Percentiles rank a stretch among this genome's conserved stretches.
These are phyloP conservation scores for Capsella bursapastoris DNA, from an alignment of 345 rosid genomes.

Conservation along the genomic window DNA sequence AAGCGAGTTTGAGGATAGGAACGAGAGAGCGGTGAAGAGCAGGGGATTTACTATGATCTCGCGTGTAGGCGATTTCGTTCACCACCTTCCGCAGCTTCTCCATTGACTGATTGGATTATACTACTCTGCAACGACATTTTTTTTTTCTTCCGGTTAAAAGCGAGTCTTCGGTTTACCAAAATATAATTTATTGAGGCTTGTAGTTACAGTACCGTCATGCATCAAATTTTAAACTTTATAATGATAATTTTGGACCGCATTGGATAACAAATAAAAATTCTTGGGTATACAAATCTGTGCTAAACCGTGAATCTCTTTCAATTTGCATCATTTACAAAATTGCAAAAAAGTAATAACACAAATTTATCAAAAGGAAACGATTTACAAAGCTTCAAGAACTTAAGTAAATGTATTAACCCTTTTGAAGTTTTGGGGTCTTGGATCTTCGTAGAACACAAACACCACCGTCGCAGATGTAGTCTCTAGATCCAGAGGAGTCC, in stretches of 20 bases:
- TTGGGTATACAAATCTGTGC: background rate
- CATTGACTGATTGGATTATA: slow-evolving; percentile 35
- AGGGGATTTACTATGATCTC: slow-evolving; percentile 49
- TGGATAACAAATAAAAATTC: background rate
- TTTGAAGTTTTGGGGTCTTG: slow-evolving; percentile 16
- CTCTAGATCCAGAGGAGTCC: slow-evolving; percentile 28
- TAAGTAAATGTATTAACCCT: slow-evolving; percentile 25
- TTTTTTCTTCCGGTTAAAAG: too few species aligned
- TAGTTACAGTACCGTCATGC: too few species aligned
- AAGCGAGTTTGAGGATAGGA: slow-evolving; percentile 60
- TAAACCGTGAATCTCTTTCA: background rate
- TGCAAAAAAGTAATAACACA: background rate
- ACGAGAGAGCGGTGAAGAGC: slow-evolving; percentile 56
- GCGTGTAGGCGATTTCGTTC: slow-evolving; percentile 68
- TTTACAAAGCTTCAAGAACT: slow-evolving; percentile 17
- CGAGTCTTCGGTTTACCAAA: too few species aligned
- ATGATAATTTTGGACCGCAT: background rate
- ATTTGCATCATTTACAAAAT: background rate
- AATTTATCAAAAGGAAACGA: background rate
- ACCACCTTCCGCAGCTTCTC: slow-evolving; percentile 60
- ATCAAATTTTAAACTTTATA: too few species aligned
- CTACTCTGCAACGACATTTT: too few species aligned
- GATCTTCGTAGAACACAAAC: slow-evolving; percentile 42
- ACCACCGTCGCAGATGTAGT: slow-evolving; percentile 40
- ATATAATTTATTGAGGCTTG: too few species aligned